These are phyloP conservation scores for Chrysoporthe deuterocubensis DNA, from an alignment of 2,329 filamentous ascomycete species.

Conservation along the genomic window DNA sequence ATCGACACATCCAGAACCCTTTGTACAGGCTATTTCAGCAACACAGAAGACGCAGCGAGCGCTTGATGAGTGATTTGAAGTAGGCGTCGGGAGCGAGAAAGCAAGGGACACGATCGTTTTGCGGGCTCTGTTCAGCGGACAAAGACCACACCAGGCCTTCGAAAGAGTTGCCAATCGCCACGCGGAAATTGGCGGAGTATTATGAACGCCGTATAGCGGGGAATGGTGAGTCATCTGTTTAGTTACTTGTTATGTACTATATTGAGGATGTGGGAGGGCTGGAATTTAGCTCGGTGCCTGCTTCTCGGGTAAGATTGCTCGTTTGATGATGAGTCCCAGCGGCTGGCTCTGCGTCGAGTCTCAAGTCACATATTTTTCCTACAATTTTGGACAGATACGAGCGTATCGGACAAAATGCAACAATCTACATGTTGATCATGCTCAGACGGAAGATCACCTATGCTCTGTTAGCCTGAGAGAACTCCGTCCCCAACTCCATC, in stretches of 20 bases:
- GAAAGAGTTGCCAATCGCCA: not conserved
- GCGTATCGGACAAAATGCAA: not conserved
- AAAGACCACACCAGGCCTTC: constrained; percentile 8
- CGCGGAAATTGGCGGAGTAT: not conserved
- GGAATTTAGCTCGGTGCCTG: no score
- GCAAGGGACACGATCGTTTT: no score
- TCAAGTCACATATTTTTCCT: no score
- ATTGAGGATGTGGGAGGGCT: no score
- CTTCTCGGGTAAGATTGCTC: no score
- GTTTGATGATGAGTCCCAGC: no score
- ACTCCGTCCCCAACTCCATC: not conserved
- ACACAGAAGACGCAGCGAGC: not conserved
- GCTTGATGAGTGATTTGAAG: constrained; percentile 8
- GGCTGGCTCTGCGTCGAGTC: no score
- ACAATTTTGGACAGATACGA: not conserved
- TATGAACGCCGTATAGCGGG: not conserved
- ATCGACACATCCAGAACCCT: not conserved
- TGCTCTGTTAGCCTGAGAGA: not conserved
- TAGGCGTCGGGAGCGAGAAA: not conserved
- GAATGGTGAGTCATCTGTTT: not conserved
- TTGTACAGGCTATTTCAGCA: constrained; percentile 6
- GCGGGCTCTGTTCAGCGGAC: not conserved
- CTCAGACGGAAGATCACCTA: not conserved
- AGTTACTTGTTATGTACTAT: not conserved
- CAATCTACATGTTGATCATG: not conserved